These are phyloP conservation scores for Iris macrosiphon DNA, from an alignment of 106 monocot species.

Conservation along the genomic window DNA sequence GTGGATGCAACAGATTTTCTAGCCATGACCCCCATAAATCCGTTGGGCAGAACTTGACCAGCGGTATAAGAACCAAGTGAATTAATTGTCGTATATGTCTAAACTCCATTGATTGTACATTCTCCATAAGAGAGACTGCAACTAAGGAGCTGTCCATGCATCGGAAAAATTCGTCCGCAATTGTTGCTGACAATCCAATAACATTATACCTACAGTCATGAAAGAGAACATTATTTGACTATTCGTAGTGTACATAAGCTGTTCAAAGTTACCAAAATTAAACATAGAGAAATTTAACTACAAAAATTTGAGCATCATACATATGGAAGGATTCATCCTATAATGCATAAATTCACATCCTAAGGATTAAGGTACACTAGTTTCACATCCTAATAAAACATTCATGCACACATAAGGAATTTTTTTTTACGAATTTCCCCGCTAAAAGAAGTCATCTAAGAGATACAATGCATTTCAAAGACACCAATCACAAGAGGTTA, in stretches of 20 bases:
- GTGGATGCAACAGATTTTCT: slow-evolving; percentile 63
- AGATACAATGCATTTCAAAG: too few relatives aligned
- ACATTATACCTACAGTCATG: slow-evolving; percentile 76
- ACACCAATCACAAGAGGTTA: too few relatives aligned
- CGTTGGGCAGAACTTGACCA: slow-evolving; percentile 72
- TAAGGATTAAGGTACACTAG: too few relatives aligned
- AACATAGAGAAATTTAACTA: too few relatives aligned
- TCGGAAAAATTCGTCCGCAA: slow-evolving; percentile 68
- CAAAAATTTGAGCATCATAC: too few relatives aligned
- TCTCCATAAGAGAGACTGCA: slow-evolving; percentile 69
- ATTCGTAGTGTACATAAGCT: neutral
- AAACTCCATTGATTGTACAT: slow-evolving; percentile 92
- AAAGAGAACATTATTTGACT: neutral
- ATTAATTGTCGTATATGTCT: slow-evolving; percentile 84
- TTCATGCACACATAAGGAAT: too few relatives aligned
- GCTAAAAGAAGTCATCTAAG: too few relatives aligned
- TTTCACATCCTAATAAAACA: too few relatives aligned
- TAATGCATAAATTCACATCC: too few relatives aligned
- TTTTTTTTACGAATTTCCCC: too few relatives aligned
- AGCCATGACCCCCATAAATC: slow-evolving; percentile 65
- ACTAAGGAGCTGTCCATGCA: slow-evolving; percentile 57
- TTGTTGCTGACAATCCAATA: slow-evolving; percentile 69
- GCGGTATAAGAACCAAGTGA: slow-evolving; percentile 63
- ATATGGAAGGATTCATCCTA: too few relatives aligned
- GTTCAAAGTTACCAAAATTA: neutral